Percentiles rank a stretch among this genome's conserved stretches.
Evolutionary conservation across 345 rosid genomes (phyloP).

Genomic region (Populus deltoides): DNA sequence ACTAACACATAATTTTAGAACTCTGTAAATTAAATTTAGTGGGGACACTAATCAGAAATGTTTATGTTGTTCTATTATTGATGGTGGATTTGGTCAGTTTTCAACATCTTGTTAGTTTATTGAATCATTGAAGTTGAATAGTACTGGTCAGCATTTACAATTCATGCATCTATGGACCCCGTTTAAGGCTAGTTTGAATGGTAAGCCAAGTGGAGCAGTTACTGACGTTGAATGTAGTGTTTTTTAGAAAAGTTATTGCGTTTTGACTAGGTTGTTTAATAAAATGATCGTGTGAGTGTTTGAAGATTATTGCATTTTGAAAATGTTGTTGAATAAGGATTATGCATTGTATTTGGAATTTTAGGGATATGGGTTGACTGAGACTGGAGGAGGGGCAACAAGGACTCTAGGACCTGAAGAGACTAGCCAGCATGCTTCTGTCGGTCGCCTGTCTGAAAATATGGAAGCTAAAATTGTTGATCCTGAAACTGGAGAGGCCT

Average conservation of each 20-base stretch:
- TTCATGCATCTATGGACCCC: neutral
- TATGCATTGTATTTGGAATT: neutral
- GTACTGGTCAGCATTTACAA: neutral
- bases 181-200: neutral
- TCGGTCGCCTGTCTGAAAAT: constrained; percentile 62
- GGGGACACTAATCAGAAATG: too few relatives aligned
- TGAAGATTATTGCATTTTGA: neutral
- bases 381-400: constrained; percentile 62
- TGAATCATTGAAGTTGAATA: neutral
- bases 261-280: neutral
- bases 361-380: constrained; percentile 97
- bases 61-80: neutral
- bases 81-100: neutral
- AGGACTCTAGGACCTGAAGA: constrained; percentile 53
- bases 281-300: neutral
- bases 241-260: neutral
- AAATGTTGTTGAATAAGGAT: neutral
- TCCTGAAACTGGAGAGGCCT: constrained; percentile 61
- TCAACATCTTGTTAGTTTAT: neutral
- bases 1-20: too few relatives aligned
- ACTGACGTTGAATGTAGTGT: neutral
- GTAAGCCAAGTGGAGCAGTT: neutral
- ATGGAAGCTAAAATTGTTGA: constrained; percentile 84
- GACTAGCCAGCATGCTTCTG: constrained; percentile 48
- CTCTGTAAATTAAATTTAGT: too few relatives aligned